Percentiles rank a stretch among this genome's conserved stretches.
phyloP scores from a whole-genome alignment of 495 filamentous ascomycete genomes.

The Lineolata rhizophorae region DNA sequence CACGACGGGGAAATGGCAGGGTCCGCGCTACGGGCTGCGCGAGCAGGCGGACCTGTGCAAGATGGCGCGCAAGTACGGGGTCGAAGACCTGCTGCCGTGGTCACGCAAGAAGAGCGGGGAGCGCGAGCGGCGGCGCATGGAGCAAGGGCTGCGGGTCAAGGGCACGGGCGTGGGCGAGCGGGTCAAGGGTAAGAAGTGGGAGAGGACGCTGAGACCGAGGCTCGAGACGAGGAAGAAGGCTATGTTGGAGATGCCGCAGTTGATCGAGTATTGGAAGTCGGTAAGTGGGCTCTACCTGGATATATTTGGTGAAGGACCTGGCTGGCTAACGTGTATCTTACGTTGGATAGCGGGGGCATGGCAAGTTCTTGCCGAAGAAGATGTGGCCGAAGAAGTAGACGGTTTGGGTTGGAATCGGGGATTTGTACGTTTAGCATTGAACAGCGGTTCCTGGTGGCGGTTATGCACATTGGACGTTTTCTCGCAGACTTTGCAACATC shows the following conservation, averaged over 20 bases:
- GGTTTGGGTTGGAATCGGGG: too few relatives aligned
- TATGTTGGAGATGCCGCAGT: constrained; percentile 80
- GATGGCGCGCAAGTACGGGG: constrained; percentile 53
- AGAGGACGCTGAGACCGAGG: constrained; percentile 62
- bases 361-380: too few relatives aligned
- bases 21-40: constrained; percentile 60
- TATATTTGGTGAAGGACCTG: not conserved
- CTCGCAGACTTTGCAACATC: too few relatives aligned
- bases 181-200: constrained; percentile 87
- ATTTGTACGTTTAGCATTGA: too few relatives aligned
- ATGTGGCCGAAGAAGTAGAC: too few relatives aligned
- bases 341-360: too few relatives aligned
- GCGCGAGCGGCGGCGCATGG: constrained; percentile 38
- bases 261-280: constrained; percentile 86
- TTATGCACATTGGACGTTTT: too few relatives aligned
- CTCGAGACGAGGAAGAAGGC: constrained; percentile 77
- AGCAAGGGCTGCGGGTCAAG: constrained; percentile 59
- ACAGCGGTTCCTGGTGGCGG: too few relatives aligned
- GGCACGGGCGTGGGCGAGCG: constrained; percentile 80
- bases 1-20: constrained; percentile 52
- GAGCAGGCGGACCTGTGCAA: constrained; percentile 85
- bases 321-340: constrained; percentile 1
- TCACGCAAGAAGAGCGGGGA: constrained; percentile 54
- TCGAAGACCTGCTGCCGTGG: constrained; percentile 64
- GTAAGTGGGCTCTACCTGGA: constrained; percentile 25